Percentiles rank a stretch among this genome's conserved stretches.
These are phyloP conservation scores for Xylaria sp. DNA, from an alignment of 2,329 filamentous ascomycete species.

Conservation along the genomic window DNA sequence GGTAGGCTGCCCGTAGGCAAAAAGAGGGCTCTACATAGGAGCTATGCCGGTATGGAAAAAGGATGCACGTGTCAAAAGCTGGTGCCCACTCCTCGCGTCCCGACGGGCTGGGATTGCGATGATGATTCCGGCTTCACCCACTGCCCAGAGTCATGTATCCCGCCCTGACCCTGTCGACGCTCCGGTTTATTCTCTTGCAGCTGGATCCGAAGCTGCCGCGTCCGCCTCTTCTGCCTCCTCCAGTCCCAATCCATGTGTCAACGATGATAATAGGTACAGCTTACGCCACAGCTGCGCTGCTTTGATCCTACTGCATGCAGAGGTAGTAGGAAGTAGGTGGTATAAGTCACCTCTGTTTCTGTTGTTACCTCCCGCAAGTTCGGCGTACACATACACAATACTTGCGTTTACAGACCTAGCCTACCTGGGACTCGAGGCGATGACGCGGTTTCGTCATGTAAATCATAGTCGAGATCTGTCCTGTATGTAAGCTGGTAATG, in stretches of 20 bases:
- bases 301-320: too few species aligned
- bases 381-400: too few species aligned
- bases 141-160: background rate
- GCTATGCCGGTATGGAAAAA: conserved; percentile 6
- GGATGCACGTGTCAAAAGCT: conserved; percentile 6
- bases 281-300: too few species aligned
- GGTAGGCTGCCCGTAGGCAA: too few species aligned
- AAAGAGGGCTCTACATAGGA: too few species aligned
- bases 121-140: conserved; percentile 39
- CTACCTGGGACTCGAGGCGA: background rate
- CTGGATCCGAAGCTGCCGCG: conserved; percentile 22
- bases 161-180: conserved; percentile 14
- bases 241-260: too few species aligned
- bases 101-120: conserved; percentile 34
- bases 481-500: too few species aligned
- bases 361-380: too few species aligned
- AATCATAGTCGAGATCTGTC: background rate
- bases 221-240: conserved; percentile 2
- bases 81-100: conserved; percentile 11
- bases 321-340: too few species aligned
- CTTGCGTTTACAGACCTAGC: too few species aligned
- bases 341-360: too few species aligned
- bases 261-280: too few species aligned
- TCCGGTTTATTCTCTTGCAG: conserved; percentile 23
- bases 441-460: background rate